phyloP scores from a whole-genome alignment of 768 basidiomycete species.

The Boletus coccyginus region DNA sequence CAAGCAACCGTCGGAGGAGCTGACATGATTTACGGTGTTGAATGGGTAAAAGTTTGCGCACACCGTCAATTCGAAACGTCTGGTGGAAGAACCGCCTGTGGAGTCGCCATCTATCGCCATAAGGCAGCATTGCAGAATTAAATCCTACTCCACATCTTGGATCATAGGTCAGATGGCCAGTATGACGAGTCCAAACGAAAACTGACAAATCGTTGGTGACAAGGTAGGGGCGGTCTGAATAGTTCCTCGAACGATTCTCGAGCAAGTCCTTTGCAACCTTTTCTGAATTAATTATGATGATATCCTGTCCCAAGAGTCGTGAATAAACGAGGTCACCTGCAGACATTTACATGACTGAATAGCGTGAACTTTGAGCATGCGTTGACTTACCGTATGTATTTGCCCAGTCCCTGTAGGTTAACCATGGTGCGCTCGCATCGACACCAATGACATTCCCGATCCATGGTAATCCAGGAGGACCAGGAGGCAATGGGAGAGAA shows the following conservation, averaged over 20 bases:
- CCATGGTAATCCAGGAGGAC: constrained; percentile 32
- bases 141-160: constrained; percentile 7
- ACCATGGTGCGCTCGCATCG: constrained; percentile 29
- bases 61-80: constrained; percentile 13
- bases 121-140: constrained; percentile 11
- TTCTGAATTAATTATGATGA: constrained; percentile 43
- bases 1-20: constrained; percentile 30
- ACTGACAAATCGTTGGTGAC: constrained; percentile 7
- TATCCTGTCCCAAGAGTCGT: constrained; percentile 42
- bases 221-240: constrained; percentile 46
- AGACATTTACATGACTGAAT: neutral
- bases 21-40: constrained; percentile 24
- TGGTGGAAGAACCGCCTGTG: constrained; percentile 14
- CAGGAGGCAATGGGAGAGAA: constrained; percentile 27
- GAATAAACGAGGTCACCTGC: constrained; percentile 45
- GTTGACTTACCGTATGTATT: constrained; percentile 2
- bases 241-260: constrained; percentile 41
- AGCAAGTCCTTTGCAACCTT: constrained; percentile 44
- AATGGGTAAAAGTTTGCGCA: constrained; percentile 22
- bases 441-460: constrained; percentile 37
- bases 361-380: neutral
- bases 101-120: neutral
- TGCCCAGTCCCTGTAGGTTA: constrained; percentile 36
- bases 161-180: neutral
- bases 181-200: neutral